Conservation (phyloP, 2,329 filamentous ascomycete genomes). For the Eutypa lata region DNA sequence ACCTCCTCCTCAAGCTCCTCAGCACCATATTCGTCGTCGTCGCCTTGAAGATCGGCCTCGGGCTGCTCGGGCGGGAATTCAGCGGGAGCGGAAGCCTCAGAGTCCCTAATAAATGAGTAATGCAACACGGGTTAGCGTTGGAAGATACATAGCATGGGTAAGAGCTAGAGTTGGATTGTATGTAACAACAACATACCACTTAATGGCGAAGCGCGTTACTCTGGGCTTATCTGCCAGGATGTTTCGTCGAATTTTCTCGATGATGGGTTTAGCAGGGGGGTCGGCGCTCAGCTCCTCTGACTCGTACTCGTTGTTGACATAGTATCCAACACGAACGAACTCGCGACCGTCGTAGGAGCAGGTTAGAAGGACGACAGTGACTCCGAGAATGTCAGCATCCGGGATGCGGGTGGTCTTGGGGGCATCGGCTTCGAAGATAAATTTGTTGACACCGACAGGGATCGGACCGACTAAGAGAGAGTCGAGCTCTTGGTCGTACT, state of each 20-base stretch:
- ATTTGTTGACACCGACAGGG: constrained; percentile 96
- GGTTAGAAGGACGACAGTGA: constrained; percentile 93
- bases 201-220: constrained; percentile 96
- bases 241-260: constrained; percentile 89
- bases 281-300: constrained; percentile 84
- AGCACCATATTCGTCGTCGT: constrained; percentile 86
- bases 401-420: constrained; percentile 90
- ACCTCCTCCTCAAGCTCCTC: constrained; percentile 78
- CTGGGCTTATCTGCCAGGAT: constrained; percentile 95
- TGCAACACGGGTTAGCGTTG: not conserved
- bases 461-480: constrained; percentile 96
- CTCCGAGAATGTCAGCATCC: constrained; percentile 90
- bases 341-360: constrained; percentile 96
- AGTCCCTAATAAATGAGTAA: constrained; percentile 80
- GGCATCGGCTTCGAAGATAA: constrained; percentile 92
- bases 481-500: constrained; percentile 98
- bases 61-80: constrained; percentile 98
- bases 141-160: not conserved
- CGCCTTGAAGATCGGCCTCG: constrained; percentile 81
- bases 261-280: constrained; percentile 85
- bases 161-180: no score
- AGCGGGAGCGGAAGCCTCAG: constrained; percentile 91
- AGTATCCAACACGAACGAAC: constrained; percentile 97
- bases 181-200: constrained; percentile 93
- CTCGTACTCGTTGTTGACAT: constrained; percentile 99